These are phyloP conservation scores for Carex cristatella DNA, from an alignment of 176 grass and related monocot genomes.

Conservation along the genomic window DNA sequence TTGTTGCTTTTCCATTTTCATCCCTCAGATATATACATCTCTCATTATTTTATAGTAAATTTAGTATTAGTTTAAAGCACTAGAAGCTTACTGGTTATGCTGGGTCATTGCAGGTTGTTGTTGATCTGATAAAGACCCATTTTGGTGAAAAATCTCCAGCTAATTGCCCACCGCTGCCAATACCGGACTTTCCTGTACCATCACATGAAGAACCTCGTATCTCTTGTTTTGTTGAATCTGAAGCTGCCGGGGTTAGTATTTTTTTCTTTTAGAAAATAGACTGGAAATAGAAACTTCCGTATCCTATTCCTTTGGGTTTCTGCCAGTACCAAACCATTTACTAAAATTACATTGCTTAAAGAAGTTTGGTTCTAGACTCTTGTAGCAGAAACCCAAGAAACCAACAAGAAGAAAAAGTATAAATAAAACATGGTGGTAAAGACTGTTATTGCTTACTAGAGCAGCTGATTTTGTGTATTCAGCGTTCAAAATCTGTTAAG, in stretches of 20 bases:
- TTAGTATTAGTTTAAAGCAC: conserved; percentile 16
- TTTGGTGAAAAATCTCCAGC: conserved; percentile 68
- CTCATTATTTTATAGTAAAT: conserved; percentile 18
- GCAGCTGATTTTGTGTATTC: conserved; percentile 14
- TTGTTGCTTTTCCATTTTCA: neutral
- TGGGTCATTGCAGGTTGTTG: conserved; percentile 51
- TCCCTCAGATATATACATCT: neutral
- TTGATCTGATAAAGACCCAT: conserved; percentile 93
- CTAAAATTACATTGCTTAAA: conserved; percentile 10
- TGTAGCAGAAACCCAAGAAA: conserved; percentile 1
- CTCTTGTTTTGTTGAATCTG: conserved; percentile 98
- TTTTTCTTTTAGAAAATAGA: neutral
- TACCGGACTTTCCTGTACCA: conserved; percentile 78
- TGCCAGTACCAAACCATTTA: neutral
- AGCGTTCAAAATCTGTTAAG: neutral
- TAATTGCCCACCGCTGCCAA: conserved; percentile 40
- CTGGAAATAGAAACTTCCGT: neutral
- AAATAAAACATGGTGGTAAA: neutral
- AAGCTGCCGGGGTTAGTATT: conserved; percentile 86
- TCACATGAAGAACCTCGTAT: conserved; percentile 87
- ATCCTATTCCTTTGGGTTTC: neutral
- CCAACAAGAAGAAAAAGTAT: neutral
- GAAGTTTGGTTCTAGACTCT: neutral
- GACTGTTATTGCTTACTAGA: neutral
- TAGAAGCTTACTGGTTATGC: conserved; percentile 2